Conservation (phyloP, 805 yeast species). For the Starmerella bombi region DNA sequence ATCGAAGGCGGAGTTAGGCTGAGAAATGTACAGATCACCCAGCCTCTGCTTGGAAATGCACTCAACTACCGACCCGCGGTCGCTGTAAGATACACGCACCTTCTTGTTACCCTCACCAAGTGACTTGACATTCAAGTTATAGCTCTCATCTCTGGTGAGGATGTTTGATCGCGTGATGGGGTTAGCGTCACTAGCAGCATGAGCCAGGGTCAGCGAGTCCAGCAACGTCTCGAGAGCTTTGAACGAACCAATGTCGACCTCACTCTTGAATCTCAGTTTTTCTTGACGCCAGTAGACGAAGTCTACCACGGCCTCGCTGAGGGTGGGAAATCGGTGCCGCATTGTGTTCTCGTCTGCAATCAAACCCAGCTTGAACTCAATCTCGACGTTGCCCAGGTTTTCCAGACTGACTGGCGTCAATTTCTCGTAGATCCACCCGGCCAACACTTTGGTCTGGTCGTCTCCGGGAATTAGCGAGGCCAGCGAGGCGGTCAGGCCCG, state of each 20-base stretch:
- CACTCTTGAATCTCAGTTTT: slow-evolving; percentile 23
- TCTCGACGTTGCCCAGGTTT: slow-evolving; percentile 30
- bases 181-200: slow-evolving; percentile 9
- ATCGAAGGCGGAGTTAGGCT: slow-evolving; percentile 70
- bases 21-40: slow-evolving; percentile 55
- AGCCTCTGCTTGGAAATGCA: slow-evolving; percentile 62
- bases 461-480: slow-evolving; percentile 69
- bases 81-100: slow-evolving; percentile 24
- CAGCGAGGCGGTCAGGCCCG: slow-evolving; percentile 39
- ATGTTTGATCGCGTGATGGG: slow-evolving; percentile 7
- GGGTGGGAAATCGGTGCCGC: slow-evolving; percentile 24
- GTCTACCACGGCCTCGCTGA: slow-evolving; percentile 26
- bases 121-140: slow-evolving; percentile 1
- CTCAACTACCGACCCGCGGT: slow-evolving; percentile 31
- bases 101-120: slow-evolving; percentile 8
- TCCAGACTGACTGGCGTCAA: slow-evolving; percentile 30
- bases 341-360: slow-evolving; percentile 22
- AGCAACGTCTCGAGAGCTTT: slow-evolving; percentile 19
- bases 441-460: slow-evolving; percentile 65
- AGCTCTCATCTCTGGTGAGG: slow-evolving; percentile 16
- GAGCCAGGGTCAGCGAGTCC: slow-evolving; percentile 10
- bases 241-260: slow-evolving; percentile 21
- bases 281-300: slow-evolving; percentile 20
- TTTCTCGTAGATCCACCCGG: slow-evolving; percentile 83
- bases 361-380: slow-evolving; percentile 31